These are phyloP conservation scores for Fusarium sp. DNA, from an alignment of 2,329 filamentous ascomycete genomes.

Conservation along the genomic window DNA sequence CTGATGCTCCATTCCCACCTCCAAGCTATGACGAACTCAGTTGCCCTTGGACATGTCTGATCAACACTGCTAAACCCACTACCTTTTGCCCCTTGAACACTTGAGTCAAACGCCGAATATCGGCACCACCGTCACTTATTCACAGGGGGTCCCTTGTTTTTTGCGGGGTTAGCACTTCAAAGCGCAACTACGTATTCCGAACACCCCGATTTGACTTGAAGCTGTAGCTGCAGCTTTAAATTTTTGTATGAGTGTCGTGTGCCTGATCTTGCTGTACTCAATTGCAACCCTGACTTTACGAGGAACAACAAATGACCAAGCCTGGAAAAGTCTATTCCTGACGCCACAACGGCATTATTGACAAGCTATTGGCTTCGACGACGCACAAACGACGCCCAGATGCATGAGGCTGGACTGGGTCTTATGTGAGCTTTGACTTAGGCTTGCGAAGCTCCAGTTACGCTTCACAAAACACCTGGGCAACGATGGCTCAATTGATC, in stretches of 20 bases:
- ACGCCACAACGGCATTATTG: neutral
- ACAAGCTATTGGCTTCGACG: neutral
- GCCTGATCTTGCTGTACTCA: neutral
- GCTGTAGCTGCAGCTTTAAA: neutral
- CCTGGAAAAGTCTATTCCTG: neutral
- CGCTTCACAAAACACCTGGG: no score
- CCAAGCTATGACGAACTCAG: slow-evolving; percentile 9
- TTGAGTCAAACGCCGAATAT: slow-evolving; percentile 18
- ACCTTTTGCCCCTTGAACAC: neutral
- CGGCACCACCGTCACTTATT: slow-evolving; percentile 1
- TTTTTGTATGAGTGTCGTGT: neutral
- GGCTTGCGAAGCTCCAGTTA: neutral
- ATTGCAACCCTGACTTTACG: neutral
- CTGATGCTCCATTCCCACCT: neutral
- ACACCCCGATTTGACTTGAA: neutral
- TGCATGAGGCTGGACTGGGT: neutral
- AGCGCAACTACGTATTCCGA: neutral
- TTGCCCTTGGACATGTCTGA: slow-evolving; percentile 4
- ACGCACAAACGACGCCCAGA: neutral
- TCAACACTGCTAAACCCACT: slow-evolving; percentile 8
- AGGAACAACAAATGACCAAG: neutral
- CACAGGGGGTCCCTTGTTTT: slow-evolving; percentile 11
- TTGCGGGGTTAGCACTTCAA: slow-evolving; percentile 14
- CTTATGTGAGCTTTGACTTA: neutral
- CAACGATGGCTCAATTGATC: no score